phyloP scores from a whole-genome alignment of 768 basidiomycete genomes.

The Tylopilus balloui region DNA sequence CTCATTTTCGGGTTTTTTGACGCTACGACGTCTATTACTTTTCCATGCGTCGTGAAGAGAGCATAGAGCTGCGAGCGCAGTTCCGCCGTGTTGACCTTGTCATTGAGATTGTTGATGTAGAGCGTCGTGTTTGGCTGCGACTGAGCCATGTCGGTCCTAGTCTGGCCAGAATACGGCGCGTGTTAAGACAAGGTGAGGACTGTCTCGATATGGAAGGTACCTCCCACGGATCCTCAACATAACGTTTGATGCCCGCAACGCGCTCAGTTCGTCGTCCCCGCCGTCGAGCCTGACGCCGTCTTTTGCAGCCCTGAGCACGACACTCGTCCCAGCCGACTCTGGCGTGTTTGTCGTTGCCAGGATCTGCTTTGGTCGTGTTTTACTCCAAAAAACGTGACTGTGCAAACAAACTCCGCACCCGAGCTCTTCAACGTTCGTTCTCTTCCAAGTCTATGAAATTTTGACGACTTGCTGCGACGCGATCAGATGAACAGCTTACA shows the following conservation, averaged over 20 bases:
- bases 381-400: slow-evolving; percentile 25
- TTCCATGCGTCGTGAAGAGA: slow-evolving; percentile 91
- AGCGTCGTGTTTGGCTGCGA: slow-evolving; percentile 82
- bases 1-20: slow-evolving; percentile 81
- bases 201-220: slow-evolving; percentile 16
- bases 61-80: slow-evolving; percentile 76
- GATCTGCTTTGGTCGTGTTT: slow-evolving; percentile 24
- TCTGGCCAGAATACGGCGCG: not conserved
- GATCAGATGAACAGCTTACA: slow-evolving; percentile 36
- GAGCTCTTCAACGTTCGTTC: slow-evolving; percentile 8
- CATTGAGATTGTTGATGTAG: slow-evolving; percentile 91
- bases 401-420: slow-evolving; percentile 29
- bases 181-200: not conserved
- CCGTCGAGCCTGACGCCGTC: slow-evolving; percentile 5
- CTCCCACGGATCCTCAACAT: slow-evolving; percentile 18
- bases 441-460: slow-evolving; percentile 30
- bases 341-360: slow-evolving; percentile 8
- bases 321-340: not conserved
- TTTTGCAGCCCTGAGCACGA: slow-evolving; percentile 1
- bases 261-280: not conserved
- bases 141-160: slow-evolving; percentile 34
- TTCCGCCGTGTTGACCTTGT: slow-evolving; percentile 90
- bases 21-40: slow-evolving; percentile 89
- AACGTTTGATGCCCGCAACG: not conserved
- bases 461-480: slow-evolving; percentile 30